phyloP scores from a whole-genome alignment of 305 asterid species.

The Rubia tinctorum region DNA sequence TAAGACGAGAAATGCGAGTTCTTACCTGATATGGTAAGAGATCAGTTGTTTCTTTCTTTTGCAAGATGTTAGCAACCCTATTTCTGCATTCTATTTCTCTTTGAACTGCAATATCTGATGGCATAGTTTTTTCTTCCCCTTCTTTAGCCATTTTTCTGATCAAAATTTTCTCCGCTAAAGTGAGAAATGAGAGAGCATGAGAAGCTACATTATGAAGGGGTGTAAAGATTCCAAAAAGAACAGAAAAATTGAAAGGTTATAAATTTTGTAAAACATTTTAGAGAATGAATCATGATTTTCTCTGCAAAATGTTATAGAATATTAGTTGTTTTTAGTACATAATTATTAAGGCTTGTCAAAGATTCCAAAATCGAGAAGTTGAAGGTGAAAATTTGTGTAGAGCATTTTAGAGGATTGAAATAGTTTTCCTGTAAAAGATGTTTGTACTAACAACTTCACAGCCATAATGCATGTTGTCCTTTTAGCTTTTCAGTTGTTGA shows the following conservation, averaged over 20 bases:
- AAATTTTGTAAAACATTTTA: not conserved
- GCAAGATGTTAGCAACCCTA: conserved; percentile 21
- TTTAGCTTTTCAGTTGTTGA: not conserved
- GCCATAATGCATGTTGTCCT: not conserved
- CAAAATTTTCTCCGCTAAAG: too few relatives aligned
- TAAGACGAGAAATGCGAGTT: not conserved
- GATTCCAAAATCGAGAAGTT: not conserved
- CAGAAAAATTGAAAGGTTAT: not conserved
- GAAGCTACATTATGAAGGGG: not conserved
- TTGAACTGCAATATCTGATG: conserved; percentile 22
- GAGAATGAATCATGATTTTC: not conserved
- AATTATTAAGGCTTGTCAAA: not conserved
- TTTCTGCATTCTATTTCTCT: conserved; percentile 25
- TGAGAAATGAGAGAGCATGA: not conserved
- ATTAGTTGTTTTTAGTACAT: not conserved
- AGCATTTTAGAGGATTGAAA: too few relatives aligned
- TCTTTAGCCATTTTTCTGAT: conserved; percentile 36
- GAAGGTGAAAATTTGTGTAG: too few relatives aligned
- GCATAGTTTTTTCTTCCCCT: conserved; percentile 14
- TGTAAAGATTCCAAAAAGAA: not conserved
- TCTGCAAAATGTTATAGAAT: not conserved
- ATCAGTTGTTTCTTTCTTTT: not conserved
- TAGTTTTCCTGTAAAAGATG: not conserved
- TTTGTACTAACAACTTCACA: not conserved
- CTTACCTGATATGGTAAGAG: conserved; percentile 25